Conservation (phyloP, 176 grass and related monocot genomes). For the Oryza meridionalis region DNA sequence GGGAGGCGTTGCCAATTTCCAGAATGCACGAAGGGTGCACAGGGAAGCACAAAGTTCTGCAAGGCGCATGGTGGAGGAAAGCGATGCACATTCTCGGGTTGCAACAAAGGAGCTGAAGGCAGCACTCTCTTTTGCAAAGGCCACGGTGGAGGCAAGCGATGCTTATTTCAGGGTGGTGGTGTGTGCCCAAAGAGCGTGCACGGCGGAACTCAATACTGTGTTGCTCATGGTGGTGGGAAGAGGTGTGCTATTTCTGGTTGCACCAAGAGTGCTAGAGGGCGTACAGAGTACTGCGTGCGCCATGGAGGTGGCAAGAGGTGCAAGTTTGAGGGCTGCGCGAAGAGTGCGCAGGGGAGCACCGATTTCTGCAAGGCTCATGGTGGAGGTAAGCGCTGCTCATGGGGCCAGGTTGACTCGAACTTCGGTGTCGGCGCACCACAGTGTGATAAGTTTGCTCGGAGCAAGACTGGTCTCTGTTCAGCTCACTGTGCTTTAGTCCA, state of each 20-base stretch:
- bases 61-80: constrained; percentile 93
- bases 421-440: constrained; percentile 36
- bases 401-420: constrained; percentile 43
- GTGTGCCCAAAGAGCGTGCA: constrained; percentile 92
- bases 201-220: constrained; percentile 81
- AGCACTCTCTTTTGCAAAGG: constrained; percentile 88
- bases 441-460: constrained; percentile 72
- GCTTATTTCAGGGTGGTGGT: constrained; percentile 74
- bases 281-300: constrained; percentile 79
- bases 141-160: constrained; percentile 94
- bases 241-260: constrained; percentile 67
- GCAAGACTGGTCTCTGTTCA: constrained; percentile 68
- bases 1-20: constrained; percentile 82
- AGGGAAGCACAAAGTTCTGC: constrained; percentile 92
- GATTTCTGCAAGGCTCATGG: constrained; percentile 87
- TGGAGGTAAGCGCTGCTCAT: constrained; percentile 72
- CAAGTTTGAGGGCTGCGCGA: constrained; percentile 55
- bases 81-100: constrained; percentile 88
- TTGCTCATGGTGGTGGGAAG: constrained; percentile 89
- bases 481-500: constrained; percentile 66
- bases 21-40: constrained; percentile 81
- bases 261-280: constrained; percentile 89
- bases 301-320: constrained; percentile 97
- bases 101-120: constrained; percentile 90
- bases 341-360: constrained; percentile 85